phyloP scores from a whole-genome alignment of 768 basidiomycete genomes.

The Amanita phalloides region DNA sequence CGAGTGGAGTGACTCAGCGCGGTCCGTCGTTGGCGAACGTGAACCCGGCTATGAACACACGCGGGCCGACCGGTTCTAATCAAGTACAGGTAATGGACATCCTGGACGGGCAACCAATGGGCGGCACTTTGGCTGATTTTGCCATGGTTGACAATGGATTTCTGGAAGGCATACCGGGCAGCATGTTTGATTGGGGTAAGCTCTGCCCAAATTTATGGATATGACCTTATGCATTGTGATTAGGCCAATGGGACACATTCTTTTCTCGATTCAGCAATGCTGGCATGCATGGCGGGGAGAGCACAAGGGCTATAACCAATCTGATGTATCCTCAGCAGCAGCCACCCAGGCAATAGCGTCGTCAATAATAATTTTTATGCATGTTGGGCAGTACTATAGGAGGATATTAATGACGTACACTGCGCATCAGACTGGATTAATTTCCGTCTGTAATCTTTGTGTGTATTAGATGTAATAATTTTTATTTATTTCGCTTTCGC shows the following conservation, averaged over 20 bases:
- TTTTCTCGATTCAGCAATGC: constrained; percentile 50
- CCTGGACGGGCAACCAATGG: constrained; percentile 49
- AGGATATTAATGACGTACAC: background rate
- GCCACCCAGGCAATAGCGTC: constrained; percentile 13
- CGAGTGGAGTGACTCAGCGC: constrained; percentile 12
- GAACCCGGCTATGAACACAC: constrained; percentile 64
- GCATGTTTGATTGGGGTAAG: constrained; percentile 84
- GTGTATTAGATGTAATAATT: background rate
- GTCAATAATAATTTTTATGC: constrained; percentile 7
- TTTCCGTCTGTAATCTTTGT: background rate
- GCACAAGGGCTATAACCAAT: constrained; percentile 22
- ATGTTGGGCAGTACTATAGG: background rate
- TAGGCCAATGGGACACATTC: constrained; percentile 79
- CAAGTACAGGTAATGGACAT: constrained; percentile 74
- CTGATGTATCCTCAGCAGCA: constrained; percentile 14
- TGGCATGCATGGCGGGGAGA: constrained; percentile 19
- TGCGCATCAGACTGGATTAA: background rate
- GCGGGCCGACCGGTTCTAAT: constrained; percentile 24
- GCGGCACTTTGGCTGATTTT: constrained; percentile 47
- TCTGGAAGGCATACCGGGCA: constrained; percentile 70
- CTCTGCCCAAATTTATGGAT: constrained; percentile 7
- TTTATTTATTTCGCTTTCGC: background rate
- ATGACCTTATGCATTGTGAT: constrained; percentile 5
- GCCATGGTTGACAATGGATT: constrained; percentile 58
- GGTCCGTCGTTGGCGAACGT: constrained; percentile 32